These are phyloP conservation scores for Panicum hallii DNA, from an alignment of 202 grass and related monocot genomes.

Conservation along the genomic window DNA sequence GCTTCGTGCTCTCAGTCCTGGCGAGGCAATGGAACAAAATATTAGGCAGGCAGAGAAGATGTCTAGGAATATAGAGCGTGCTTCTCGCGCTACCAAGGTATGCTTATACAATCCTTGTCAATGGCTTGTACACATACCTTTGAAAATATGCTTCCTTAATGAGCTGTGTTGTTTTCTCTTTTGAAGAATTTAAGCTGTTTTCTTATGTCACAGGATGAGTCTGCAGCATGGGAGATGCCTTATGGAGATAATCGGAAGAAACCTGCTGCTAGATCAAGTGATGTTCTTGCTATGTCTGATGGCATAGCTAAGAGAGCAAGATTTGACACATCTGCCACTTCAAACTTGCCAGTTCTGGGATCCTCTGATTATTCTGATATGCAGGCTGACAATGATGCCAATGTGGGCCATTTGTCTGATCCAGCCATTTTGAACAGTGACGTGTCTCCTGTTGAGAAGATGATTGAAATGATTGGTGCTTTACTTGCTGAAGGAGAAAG, in stretches of 20 bases:
- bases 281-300: constrained; percentile 58
- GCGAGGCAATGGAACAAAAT: constrained; percentile 88
- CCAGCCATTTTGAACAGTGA: constrained; percentile 57
- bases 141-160: constrained; percentile 5
- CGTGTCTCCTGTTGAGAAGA: constrained; percentile 89
- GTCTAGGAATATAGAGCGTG: constrained; percentile 79
- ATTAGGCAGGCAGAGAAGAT: constrained; percentile 96
- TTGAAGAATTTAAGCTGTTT: constrained; percentile 36
- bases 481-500: constrained; percentile 98
- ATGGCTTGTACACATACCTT: constrained; percentile 29
- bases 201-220: constrained; percentile 59
- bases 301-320: constrained; percentile 70
- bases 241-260: constrained; percentile 66
- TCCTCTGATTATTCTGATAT: constrained; percentile 46
- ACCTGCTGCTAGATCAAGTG: constrained; percentile 52
- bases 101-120: constrained; percentile 8
- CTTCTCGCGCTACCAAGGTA: constrained; percentile 76
- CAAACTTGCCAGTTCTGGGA: constrained; percentile 47
- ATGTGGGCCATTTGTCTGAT: constrained; percentile 58
- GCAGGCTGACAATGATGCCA: constrained; percentile 48
- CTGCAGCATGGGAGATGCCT: constrained; percentile 52
- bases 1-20: constrained; percentile 75
- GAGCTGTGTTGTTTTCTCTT: constrained; percentile 19
- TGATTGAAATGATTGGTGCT: constrained; percentile 99
- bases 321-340: constrained; percentile 51